Evolutionary conservation across 495 filamentous ascomycete genomes (phyloP).

Genomic region (Xylaria telfairii): DNA sequence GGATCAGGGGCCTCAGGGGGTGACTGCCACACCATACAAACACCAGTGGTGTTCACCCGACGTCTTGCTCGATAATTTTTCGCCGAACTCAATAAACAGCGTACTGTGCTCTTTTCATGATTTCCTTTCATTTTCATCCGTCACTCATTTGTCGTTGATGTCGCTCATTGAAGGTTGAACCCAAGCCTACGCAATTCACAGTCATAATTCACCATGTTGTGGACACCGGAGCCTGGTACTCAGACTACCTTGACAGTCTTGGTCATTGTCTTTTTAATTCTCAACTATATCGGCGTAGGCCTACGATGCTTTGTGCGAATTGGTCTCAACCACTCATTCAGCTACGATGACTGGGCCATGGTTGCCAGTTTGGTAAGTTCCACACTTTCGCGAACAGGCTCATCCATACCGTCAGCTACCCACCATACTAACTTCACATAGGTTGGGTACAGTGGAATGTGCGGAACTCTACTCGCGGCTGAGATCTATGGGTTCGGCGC

Average conservation of each 20-base stretch:
- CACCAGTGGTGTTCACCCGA: neutral
- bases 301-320: slow-evolving; percentile 17
- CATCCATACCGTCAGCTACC: neutral
- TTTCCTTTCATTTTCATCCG: neutral
- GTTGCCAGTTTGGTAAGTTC: slow-evolving; percentile 19
- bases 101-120: neutral
- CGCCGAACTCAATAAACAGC: neutral
- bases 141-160: slow-evolving; percentile 4
- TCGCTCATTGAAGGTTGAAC: neutral
- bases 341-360: slow-evolving; percentile 22
- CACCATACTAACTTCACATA: slow-evolving; percentile 11
- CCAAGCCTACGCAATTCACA: neutral
- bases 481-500: slow-evolving; percentile 20
- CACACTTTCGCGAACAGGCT: neutral
- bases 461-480: slow-evolving; percentile 10
- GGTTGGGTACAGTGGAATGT: slow-evolving; percentile 22
- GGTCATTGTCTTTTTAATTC: slow-evolving; percentile 5
- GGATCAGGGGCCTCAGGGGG: neutral
- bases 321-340: slow-evolving; percentile 15
- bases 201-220: slow-evolving; percentile 4
- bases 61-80: neutral
- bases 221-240: slow-evolving; percentile 20
- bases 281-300: slow-evolving; percentile 12
- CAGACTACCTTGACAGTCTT: slow-evolving; percentile 15
- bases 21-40: neutral